These are phyloP conservation scores for Amanita brunnescens DNA, from an alignment of 768 basidiomycete species.

Conservation along the genomic window DNA sequence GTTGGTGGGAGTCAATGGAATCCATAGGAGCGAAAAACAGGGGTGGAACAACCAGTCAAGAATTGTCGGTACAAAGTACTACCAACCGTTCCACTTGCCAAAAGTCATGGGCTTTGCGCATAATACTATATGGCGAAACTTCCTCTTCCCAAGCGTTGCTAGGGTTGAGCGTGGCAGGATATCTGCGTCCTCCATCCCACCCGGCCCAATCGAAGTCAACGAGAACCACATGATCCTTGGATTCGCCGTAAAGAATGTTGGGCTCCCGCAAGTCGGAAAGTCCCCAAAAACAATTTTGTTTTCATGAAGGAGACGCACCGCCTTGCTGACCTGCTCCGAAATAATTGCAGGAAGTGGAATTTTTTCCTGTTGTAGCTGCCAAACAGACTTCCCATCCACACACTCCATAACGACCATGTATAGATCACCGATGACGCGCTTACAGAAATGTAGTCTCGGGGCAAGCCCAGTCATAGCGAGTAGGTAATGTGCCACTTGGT, in stretches of 20 bases:
- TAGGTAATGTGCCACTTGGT: constrained; percentile 11
- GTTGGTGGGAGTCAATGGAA: background rate
- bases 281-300: constrained; percentile 21
- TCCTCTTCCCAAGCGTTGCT: constrained; percentile 10
- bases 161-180: constrained; percentile 15
- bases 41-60: background rate
- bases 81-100: constrained; percentile 14
- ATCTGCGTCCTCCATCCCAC: constrained; percentile 12
- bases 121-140: constrained; percentile 13
- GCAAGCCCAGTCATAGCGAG: constrained; percentile 12
- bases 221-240: constrained; percentile 12
- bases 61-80: background rate
- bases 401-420: constrained; percentile 16
- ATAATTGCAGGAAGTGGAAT: constrained; percentile 14
- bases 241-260: constrained; percentile 15
- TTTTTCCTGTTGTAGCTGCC: constrained; percentile 16
- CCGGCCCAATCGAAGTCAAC: constrained; percentile 24
- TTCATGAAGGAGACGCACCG: constrained; percentile 11
- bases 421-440: constrained; percentile 12
- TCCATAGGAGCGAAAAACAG: background rate
- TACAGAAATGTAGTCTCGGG: constrained; percentile 13
- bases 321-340: constrained; percentile 9
- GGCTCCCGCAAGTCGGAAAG: constrained; percentile 18
- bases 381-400: constrained; percentile 10
- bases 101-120: constrained; percentile 15